These are phyloP conservation scores for Ichthyophthirius multifiliis DNA, from an alignment of 169 alveolate genomes.

Conservation along the genomic window DNA sequence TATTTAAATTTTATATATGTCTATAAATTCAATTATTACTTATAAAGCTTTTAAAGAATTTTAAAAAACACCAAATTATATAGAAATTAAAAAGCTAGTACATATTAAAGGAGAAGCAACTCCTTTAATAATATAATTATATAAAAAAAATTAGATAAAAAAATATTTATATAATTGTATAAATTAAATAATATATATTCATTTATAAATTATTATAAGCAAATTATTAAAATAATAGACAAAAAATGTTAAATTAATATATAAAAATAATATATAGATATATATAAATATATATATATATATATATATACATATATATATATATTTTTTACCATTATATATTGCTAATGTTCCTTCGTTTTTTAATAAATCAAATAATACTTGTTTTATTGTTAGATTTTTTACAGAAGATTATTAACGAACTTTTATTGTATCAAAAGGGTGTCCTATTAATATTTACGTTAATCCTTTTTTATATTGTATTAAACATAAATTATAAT, in stretches of 20 bases:
- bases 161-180: too few relatives aligned
- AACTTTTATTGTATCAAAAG: not conserved
- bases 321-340: not conserved
- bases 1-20: not conserved
- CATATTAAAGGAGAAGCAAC: constrained; percentile 5
- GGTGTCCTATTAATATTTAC: not conserved
- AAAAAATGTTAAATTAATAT: too few relatives aligned
- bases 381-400: not conserved
- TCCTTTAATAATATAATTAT: not conserved
- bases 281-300: too few relatives aligned
- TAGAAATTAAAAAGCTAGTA: not conserved
- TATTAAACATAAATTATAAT: not conserved
- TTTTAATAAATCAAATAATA: not conserved
- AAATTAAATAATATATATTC: too few relatives aligned
- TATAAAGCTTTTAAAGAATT: not conserved
- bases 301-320: too few relatives aligned
- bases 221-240: not conserved
- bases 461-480: not conserved
- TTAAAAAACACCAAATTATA: not conserved
- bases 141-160: too few relatives aligned
- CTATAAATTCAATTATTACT: not conserved
- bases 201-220: not conserved
- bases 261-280: not conserved
- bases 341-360: not conserved
- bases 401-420: not conserved